These are phyloP conservation scores for Haplographium delicatum DNA, from an alignment of 495 filamentous ascomycete species.

Conservation along the genomic window DNA sequence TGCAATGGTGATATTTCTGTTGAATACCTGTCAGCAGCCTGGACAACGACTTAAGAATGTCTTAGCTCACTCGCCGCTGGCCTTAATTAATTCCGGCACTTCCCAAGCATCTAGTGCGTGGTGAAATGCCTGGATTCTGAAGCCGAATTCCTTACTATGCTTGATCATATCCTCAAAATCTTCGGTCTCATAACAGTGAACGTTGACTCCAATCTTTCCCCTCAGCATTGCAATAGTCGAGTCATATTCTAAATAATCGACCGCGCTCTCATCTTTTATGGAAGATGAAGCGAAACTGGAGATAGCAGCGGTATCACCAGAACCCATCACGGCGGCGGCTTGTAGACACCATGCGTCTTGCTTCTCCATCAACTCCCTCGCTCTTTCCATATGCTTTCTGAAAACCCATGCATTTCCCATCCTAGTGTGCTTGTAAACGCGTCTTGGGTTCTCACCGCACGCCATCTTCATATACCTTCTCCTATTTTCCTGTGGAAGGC, in stretches of 20 bases:
- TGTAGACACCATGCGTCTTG: slow-evolving; percentile 57
- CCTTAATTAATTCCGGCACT: slow-evolving; percentile 52
- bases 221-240: slow-evolving; percentile 52
- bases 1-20: slow-evolving; percentile 41
- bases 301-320: slow-evolving; percentile 21
- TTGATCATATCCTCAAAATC: slow-evolving; percentile 59
- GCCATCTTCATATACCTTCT: slow-evolving; percentile 65
- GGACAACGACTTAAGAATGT: not conserved
- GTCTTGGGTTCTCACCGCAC: slow-evolving; percentile 59
- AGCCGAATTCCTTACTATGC: slow-evolving; percentile 62
- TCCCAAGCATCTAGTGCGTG: slow-evolving; percentile 58
- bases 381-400: slow-evolving; percentile 55
- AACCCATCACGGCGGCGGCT: slow-evolving; percentile 35
- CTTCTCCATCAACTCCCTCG: slow-evolving; percentile 40
- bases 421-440: slow-evolving; percentile 46
- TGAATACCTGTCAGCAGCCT: not conserved
- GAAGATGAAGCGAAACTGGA: slow-evolving; percentile 9
- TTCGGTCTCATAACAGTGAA: slow-evolving; percentile 61
- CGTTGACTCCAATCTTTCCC: slow-evolving; percentile 56
- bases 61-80: slow-evolving; percentile 29
- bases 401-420: slow-evolving; percentile 61
- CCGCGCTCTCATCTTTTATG: slow-evolving; percentile 10
- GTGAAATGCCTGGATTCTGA: slow-evolving; percentile 56
- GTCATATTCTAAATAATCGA: slow-evolving; percentile 51
- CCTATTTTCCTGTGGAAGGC: slow-evolving; percentile 32